Conservation (phyloP, 306 rosid species). For the Inga oerstediana region DNA sequence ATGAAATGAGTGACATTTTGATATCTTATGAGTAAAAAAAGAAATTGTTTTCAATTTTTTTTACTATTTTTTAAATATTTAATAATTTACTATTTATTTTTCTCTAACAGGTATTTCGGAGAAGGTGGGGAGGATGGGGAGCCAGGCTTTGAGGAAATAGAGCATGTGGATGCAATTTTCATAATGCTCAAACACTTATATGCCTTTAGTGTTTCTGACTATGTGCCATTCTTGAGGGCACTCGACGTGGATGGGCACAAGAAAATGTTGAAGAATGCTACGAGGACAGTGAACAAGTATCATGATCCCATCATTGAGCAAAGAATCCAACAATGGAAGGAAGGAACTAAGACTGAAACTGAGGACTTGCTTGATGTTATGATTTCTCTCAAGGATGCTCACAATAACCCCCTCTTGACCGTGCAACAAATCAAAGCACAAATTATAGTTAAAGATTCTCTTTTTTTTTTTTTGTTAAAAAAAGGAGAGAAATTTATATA, state of each 20-base stretch:
- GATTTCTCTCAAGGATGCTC: not conserved
- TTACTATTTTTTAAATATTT: too few species aligned
- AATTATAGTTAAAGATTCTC: not conserved
- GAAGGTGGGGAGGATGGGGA: slow-evolving; percentile 11
- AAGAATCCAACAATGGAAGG: not conserved
- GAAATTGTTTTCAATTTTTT: too few species aligned
- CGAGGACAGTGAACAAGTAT: not conserved
- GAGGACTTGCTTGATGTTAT: not conserved
- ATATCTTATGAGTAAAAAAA: too few species aligned
- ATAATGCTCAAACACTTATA: not conserved
- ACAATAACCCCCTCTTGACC: not conserved
- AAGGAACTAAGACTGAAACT: not conserved
- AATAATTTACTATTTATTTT: not conserved
- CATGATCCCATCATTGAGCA: not conserved
- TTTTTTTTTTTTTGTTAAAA: too few species aligned
- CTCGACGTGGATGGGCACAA: not conserved
- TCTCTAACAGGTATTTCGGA: slow-evolving; percentile 23
- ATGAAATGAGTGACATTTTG: too few species aligned
- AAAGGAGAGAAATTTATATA: too few species aligned
- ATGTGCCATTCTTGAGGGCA: not conserved
- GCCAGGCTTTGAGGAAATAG: slow-evolving; percentile 34
- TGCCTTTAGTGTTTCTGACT: not conserved
- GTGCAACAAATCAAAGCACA: not conserved
- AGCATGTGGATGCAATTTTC: not conserved
- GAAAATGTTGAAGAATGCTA: not conserved